Evolutionary conservation across 176 grass and related monocot species (phyloP), one percentile per base, ranked within the genome.

Genomic region (Microstegium vimineum): DNA sequence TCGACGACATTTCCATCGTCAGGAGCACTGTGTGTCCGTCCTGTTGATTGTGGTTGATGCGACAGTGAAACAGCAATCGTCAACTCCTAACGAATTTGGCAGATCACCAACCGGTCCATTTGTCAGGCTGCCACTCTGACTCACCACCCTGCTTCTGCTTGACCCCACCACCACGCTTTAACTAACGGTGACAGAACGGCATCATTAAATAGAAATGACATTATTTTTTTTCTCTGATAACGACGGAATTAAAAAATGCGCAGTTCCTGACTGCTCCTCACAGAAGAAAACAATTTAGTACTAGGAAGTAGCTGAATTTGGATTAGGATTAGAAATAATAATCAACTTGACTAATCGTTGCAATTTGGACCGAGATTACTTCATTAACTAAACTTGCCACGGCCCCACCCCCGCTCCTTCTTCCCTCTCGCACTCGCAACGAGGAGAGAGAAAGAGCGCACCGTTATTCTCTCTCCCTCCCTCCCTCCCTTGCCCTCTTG

Each of bases 31-130:
- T 4, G 68, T 12, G 0, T 16, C 11, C 37, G 57, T 41, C 11
- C 43, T 13, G 35, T n/a, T n/a, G n/a, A n/a, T n/a, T n/a, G n/a
- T n/a, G n/a, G n/a, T 65, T 33, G 61, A 73, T 56, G 23, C 42
- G 34, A 61, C 38, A 43, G 47, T n/a, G 75, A 26, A 17, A 28
- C n/a, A 13, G 34, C 51, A 1, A 34, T 46, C 23, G 69, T 46
- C 69, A 41, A 67, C 42, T 66, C 71, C 17, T 46, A 26, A 54
- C 60, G 17, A 66, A 66, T 30, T n/a, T 40, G 23, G 77, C 42
- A 51, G 61, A 84, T 66, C 23, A 67, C 61, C 71, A 83, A 67
- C 62, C 71, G 16, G 18, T 69, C 67, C 40, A 27, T 60, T 41
- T 10, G 5, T 18, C 81, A 34, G 23, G 68, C 40, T 25, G 17